Evolutionary conservation across 2,329 filamentous ascomycete genomes (phyloP), one percentile per base, ranked within the genome.

Genomic region (Byssothecium circinans): DNA sequence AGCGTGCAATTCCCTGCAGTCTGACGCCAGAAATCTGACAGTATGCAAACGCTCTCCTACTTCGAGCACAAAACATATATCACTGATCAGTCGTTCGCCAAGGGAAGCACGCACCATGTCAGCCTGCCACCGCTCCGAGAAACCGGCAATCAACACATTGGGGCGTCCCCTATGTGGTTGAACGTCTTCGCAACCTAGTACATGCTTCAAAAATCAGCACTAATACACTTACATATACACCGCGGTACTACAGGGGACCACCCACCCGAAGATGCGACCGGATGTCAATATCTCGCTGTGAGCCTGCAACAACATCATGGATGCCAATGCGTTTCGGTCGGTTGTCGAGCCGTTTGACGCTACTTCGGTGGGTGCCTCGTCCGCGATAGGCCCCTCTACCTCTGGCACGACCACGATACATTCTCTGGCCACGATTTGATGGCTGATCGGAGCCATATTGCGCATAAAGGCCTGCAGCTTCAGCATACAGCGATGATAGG

Each of bases 321-420:
- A 92, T 72, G 5, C 81, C 78, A 8, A 94, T 75, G 52, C 79
- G 84, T 65, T 81, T 87, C 0, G 89, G 85, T 36, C 89, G 78
- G 65, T 91, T 91, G 62, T 94, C 89, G 18, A 94, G 76, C 15
- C 86, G 85, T 57, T 78, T 75, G 14, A 82, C 79, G 56, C 85
- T 76, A 20, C 74, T 74, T 15, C 60, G 58, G 12, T 8, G 27
- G 12, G 10, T 29, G 14, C 19, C 29, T 32, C 40, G 54, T 35
- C 51, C 48, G 15, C 58, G 23, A 25, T 25, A 25, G 10, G 6
- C 23, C 10, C 23, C 23, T 25, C 23, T 25, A 32, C 42, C 29
- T 52, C 57, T 5, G 3, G 73, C 74, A 22, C 73, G 73, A 2
- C 77, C 77, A 37, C 75, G 72, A 58, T 68, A 74, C 7, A 38